These are phyloP conservation scores for Ilex paraguariensis DNA, from an alignment of 305 asterid genomes.

Conservation along the genomic window DNA sequence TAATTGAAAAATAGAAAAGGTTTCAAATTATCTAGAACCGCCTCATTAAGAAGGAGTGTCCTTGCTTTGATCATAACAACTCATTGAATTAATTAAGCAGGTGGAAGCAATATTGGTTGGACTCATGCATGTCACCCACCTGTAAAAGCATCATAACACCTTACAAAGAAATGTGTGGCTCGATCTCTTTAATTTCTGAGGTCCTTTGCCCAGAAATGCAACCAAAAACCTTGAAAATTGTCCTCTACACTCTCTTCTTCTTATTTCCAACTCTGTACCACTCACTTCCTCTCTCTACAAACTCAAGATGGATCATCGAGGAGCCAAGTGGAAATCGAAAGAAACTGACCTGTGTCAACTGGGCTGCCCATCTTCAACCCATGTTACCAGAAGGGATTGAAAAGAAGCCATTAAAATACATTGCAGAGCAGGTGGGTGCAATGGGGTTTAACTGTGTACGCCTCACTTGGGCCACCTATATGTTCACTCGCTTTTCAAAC, in stretches of 20 bases:
- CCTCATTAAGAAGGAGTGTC: too few species aligned
- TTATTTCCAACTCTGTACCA: not conserved
- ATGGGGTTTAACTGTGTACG: conserved; percentile 58
- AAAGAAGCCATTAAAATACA: conserved; percentile 4
- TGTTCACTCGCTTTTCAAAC: conserved; percentile 41
- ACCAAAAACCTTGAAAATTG: too few species aligned
- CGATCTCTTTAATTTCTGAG: too few species aligned
- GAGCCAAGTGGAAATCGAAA: conserved; percentile 10
- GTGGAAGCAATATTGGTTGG: too few species aligned
- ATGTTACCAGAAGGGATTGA: conserved; percentile 8
- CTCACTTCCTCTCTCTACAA: conserved; percentile 17
- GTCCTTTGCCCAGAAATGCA: too few species aligned
- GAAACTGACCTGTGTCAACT: conserved; percentile 13
- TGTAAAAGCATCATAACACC: too few species aligned
- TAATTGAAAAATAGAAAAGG: too few species aligned
- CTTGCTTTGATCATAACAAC: too few species aligned
- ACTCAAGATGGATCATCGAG: conserved; percentile 23
- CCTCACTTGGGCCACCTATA: conserved; percentile 49
- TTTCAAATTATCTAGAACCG: too few species aligned
- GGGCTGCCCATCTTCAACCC: conserved; percentile 13
- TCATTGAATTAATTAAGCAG: too few species aligned
- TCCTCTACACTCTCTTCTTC: conserved; percentile 1
- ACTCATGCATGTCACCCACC: too few species aligned
- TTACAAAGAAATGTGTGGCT: too few species aligned
- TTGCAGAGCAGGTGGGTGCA: not conserved